These are phyloP conservation scores for Centaurea solstitialis DNA, from an alignment of 129 eudicot species.

Conservation along the genomic window DNA sequence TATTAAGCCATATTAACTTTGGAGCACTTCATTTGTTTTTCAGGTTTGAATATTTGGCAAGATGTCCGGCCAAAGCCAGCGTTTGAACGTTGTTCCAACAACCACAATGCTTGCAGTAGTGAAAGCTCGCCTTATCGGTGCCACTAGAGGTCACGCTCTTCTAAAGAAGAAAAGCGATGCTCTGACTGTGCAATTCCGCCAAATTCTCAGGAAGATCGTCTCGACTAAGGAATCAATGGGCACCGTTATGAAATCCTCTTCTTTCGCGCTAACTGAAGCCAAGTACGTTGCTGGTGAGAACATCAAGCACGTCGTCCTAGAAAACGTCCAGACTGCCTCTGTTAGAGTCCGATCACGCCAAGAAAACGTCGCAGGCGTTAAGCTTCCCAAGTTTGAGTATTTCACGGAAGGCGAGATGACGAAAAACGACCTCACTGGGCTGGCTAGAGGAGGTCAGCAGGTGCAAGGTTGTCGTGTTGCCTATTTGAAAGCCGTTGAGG, in stretches of 20 bases:
- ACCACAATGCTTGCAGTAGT: slow-evolving; percentile 76
- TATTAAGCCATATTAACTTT: background rate
- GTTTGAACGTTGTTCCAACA: slow-evolving; percentile 78
- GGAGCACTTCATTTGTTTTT: background rate
- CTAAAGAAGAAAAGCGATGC: slow-evolving; percentile 90
- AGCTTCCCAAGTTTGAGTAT: slow-evolving; percentile 71
- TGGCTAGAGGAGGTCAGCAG: slow-evolving; percentile 86
- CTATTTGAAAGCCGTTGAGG: slow-evolving; percentile 67
- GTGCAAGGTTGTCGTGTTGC: slow-evolving; percentile 70
- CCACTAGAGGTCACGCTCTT: slow-evolving; percentile 87
- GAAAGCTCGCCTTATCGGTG: slow-evolving; percentile 74
- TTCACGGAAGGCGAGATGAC: slow-evolving; percentile 63
- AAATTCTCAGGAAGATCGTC: slow-evolving; percentile 72
- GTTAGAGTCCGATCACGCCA: slow-evolving; percentile 71
- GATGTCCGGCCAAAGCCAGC: slow-evolving; percentile 78
- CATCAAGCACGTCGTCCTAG: slow-evolving; percentile 69
- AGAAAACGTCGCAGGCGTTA: slow-evolving; percentile 83
- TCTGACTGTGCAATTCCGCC: slow-evolving; percentile 76
- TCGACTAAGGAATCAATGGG: slow-evolving; percentile 84
- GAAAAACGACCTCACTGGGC: slow-evolving; percentile 70
- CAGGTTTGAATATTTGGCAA: slow-evolving; percentile 27
- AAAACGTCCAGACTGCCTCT: slow-evolving; percentile 64
- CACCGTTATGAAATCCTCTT: slow-evolving; percentile 64
- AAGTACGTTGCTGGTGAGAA: slow-evolving; percentile 85
- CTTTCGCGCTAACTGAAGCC: slow-evolving; percentile 79